Evolutionary conservation across 163 green algal genomes (phyloP), one percentile per base, ranked within the genome.

Genomic region (Scenedesmus sp.): DNA sequence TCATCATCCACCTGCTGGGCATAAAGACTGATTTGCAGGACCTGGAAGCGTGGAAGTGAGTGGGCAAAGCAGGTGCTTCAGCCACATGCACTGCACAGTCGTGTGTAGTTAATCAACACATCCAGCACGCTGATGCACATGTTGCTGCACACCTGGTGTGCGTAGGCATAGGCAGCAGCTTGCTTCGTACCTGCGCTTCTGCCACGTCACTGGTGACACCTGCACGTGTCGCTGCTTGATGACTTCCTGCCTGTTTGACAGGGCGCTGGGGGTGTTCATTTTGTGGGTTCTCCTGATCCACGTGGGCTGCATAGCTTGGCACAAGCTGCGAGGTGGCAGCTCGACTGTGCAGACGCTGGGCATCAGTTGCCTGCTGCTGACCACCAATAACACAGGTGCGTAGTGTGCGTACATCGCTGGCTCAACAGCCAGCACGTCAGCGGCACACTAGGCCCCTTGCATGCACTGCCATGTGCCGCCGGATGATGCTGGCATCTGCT

Each of bases 1-100:
- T 90, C 85, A 90, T 90, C 70, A 53, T 90, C 20, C 85, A 90
- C 70, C 43, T 90, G 16, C 70, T 90, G 85, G 85, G 85, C 18
- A 84, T 90, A n/a, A 90, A 90, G 70, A 90, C 85, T n/a, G 85
- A 90, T 46, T 40, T 90, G 70, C 85, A 84, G 46, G 85, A 90
- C 37, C 13, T 51, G 30, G 18, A 33, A 49, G 85, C 85, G 3
- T 90, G 85, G 85, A 44, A 51, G 84, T 89, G 84, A 68, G 84
- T 49, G 20, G 76, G 40, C 40, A 20, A 53, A 6, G 40, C 76
- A 53, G 42, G 40, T 35, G 76, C 20, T 5, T 1, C 20, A 83
- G 76, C 76, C 20, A 42, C 9, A 40, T 40, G 3, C 26, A 40
- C 24, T 78, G n/a, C 65, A 73, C 16, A 24, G 18, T 78, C 7